Percentiles rank a stretch among this genome's conserved stretches.
Evolutionary conservation across 2,329 filamentous ascomycete species (phyloP).

Genomic region (Zarea fungicola): DNA sequence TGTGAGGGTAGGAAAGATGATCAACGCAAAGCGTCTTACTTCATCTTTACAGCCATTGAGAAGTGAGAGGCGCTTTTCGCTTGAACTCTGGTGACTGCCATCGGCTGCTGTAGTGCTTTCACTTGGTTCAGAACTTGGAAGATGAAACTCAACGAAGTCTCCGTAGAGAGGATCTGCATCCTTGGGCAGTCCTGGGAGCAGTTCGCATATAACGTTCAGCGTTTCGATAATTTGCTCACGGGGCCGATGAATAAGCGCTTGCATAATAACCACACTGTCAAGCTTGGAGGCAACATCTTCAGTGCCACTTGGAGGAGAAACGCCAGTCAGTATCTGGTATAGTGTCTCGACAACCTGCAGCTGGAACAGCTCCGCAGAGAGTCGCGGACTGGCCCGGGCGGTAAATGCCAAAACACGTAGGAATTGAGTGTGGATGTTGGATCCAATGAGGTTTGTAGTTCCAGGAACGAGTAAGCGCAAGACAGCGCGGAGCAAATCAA

Average conservation of each 20-base stretch:
- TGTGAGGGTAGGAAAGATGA: slow-evolving; percentile 89
- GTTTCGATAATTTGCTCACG: slow-evolving; percentile 96
- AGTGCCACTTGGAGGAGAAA: slow-evolving; percentile 77
- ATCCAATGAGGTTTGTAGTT: slow-evolving; percentile 89
- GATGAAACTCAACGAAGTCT: slow-evolving; percentile 40
- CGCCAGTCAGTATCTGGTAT: slow-evolving; percentile 93
- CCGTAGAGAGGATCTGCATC: slow-evolving; percentile 39
- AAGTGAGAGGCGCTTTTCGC: slow-evolving; percentile 77
- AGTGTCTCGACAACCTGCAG: slow-evolving; percentile 96
- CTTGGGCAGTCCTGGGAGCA: slow-evolving; percentile 70
- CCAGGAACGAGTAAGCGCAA: slow-evolving; percentile 85
- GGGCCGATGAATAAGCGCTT: slow-evolving; percentile 90
- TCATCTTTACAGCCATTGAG: slow-evolving; percentile 78
- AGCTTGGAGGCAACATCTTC: slow-evolving; percentile 80
- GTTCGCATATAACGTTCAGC: slow-evolving; percentile 92
- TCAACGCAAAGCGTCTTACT: slow-evolving; percentile 86
- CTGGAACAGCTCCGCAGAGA: slow-evolving; percentile 88
- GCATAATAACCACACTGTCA: slow-evolving; percentile 97
- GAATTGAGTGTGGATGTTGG: slow-evolving; percentile 94
- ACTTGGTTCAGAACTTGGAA: slow-evolving; percentile 16
- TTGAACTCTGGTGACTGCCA: slow-evolving; percentile 42
- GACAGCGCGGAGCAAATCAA: slow-evolving; percentile 78
- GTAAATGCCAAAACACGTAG: slow-evolving; percentile 86
- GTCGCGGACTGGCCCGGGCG: slow-evolving; percentile 76
- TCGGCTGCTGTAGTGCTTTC: slow-evolving; percentile 13